A percentile compares a stretch with the other conserved stretches of the same genome.
phyloP scores from a whole-genome alignment of 2,329 filamentous ascomycete genomes.

The Periconia sp. region DNA sequence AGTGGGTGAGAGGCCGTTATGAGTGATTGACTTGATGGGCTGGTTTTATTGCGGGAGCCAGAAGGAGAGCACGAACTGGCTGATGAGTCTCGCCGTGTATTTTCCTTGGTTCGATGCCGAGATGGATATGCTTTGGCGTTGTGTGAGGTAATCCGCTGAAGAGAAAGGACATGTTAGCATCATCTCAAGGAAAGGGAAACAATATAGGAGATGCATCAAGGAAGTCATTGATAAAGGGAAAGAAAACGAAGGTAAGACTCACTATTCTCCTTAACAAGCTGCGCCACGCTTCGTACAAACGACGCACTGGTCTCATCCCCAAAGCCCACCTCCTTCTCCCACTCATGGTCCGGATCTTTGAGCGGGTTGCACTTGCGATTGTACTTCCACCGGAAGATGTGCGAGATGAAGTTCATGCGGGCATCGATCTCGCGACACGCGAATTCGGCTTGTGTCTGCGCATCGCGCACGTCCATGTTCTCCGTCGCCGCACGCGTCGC shows the following conservation, averaged over 20 bases:
- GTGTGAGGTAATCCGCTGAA: slow-evolving; percentile 43
- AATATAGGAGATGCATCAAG: neutral
- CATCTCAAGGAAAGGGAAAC: neutral
- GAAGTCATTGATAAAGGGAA: neutral
- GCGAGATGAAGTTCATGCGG: slow-evolving; percentile 47
- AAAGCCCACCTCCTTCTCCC: slow-evolving; percentile 41
- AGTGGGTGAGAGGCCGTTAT: neutral
- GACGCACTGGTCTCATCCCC: slow-evolving; percentile 35
- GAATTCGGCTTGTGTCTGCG: slow-evolving; percentile 38
- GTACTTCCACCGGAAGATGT: slow-evolving; percentile 53
- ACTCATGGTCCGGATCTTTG: slow-evolving; percentile 39
- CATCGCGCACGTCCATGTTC: slow-evolving; percentile 24
- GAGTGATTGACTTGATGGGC: neutral
- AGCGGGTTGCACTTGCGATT: slow-evolving; percentile 47
- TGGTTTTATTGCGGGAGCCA: slow-evolving; percentile 26
- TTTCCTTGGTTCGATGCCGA: slow-evolving; percentile 40
- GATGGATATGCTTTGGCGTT: slow-evolving; percentile 42
- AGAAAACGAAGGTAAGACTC: slow-evolving; percentile 14
- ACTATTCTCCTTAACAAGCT: slow-evolving; percentile 48
- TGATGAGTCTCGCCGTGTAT: slow-evolving; percentile 47
- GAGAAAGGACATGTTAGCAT: slow-evolving; percentile 10
- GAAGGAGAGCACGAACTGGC: slow-evolving; percentile 46
- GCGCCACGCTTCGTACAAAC: slow-evolving; percentile 42
- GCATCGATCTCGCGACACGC: slow-evolving; percentile 50
- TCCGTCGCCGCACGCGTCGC: slow-evolving; percentile 41